A percentile compares a stretch with the other conserved stretches of the same genome.
Evolutionary conservation across 2,329 filamentous ascomycete genomes (phyloP).

Genomic region (Cordyceps militaris): DNA sequence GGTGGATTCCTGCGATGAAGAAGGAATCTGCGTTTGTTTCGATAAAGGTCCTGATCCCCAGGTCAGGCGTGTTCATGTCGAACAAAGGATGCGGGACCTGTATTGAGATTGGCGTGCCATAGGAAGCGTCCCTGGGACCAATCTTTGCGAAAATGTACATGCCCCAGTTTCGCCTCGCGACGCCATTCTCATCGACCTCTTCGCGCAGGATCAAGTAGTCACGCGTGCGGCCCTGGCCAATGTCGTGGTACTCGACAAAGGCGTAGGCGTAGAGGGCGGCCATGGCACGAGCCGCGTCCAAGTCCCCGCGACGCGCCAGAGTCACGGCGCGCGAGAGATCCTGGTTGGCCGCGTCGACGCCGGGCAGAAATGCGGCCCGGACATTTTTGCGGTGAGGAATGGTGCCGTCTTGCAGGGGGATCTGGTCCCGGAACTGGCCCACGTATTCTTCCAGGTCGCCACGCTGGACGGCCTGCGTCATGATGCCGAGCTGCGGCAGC

Average conservation of each 20-base stretch:
- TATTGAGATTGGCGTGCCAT: constrained; percentile 5
- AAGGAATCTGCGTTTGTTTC: constrained; percentile 8
- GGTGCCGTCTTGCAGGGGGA: not conserved
- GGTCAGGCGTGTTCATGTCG: constrained; percentile 6
- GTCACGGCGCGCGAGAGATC: not conserved
- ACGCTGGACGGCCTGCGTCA: not conserved
- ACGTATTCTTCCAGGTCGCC: constrained; percentile 9
- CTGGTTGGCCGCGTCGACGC: not conserved
- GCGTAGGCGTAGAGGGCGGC: constrained; percentile 5
- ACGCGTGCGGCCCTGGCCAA: not conserved
- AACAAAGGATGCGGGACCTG: constrained; percentile 6
- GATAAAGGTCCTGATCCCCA: constrained; percentile 2
- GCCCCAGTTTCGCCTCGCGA: constrained; percentile 1
- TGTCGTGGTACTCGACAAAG: constrained; percentile 2
- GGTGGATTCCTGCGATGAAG: constrained; percentile 4
- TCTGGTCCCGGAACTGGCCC: not conserved
- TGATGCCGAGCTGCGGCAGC: not conserved
- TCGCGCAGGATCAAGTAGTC: constrained; percentile 9
- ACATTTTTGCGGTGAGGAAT: not conserved
- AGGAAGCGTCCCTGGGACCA: not conserved
- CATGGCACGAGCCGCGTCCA: not conserved
- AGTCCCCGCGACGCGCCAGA: not conserved
- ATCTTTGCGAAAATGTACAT: constrained; percentile 9
- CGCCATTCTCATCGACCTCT: not conserved
- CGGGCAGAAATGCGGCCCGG: not conserved